Conservation (phyloP, 164 flowering plant genomes). For the Euptelea pleiosperma region DNA sequence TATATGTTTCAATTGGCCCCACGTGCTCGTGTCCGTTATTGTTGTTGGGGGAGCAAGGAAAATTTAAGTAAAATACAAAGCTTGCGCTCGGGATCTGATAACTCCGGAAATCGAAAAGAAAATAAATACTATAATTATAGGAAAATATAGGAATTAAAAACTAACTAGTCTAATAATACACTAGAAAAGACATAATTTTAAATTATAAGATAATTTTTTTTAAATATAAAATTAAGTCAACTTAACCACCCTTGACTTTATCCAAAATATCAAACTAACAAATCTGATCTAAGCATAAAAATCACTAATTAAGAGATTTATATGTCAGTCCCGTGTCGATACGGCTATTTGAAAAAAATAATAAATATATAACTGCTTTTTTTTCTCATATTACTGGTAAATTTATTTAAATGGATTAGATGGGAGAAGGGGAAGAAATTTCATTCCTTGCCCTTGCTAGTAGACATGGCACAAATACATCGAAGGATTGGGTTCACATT, state of each 20-base stretch:
- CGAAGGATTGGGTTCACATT: too few species aligned
- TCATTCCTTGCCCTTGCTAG: too few species aligned
- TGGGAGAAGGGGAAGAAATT: too few species aligned
- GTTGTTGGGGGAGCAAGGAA: conserved; percentile 16
- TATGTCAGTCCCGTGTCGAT: too few species aligned
- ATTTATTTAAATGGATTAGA: not conserved
- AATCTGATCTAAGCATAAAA: not conserved
- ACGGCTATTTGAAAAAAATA: too few species aligned
- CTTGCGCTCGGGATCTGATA: not conserved
- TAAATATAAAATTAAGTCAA: not conserved
- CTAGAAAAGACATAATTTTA: not conserved
- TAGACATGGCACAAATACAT: too few species aligned
- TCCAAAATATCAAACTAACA: not conserved
- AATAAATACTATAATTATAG: not conserved
- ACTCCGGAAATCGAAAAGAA: not conserved
- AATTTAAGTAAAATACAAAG: conserved; percentile 5
- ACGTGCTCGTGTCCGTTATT: conserved; percentile 1
- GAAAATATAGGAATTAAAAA: not conserved
- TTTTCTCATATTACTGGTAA: not conserved
- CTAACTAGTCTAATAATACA: not conserved
- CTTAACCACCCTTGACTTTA: not conserved
- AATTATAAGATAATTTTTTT: not conserved
- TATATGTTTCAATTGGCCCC: conserved; percentile 10
- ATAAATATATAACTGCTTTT: too few species aligned
- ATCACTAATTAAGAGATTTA: not conserved